These are phyloP conservation scores for Triticum urartu DNA, from an alignment of 176 grass and related monocot species.

Conservation along the genomic window DNA sequence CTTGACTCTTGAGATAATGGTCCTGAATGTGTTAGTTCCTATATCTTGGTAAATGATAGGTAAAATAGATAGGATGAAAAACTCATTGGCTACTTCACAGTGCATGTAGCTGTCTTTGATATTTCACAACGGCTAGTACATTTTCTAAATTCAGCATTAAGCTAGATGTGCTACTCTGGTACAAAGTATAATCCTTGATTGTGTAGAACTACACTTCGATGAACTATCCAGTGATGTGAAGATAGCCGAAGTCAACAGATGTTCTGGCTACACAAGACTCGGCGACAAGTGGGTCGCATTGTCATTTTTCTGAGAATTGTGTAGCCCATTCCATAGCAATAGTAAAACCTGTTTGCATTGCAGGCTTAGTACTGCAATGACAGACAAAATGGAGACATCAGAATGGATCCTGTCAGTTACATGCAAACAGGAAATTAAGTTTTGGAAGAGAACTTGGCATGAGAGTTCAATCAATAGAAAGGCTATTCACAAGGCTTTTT, in stretches of 20 bases:
- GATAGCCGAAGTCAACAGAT: not conserved
- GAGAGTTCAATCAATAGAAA: too few relatives aligned
- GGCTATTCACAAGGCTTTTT: too few relatives aligned
- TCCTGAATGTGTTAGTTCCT: too few relatives aligned
- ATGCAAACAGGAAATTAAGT: not conserved
- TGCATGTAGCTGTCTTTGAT: not conserved
- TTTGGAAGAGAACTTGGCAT: too few relatives aligned
- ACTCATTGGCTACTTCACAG: not conserved
- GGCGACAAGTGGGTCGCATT: not conserved
- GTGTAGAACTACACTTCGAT: not conserved
- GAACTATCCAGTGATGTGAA: not conserved
- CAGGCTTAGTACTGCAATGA: not conserved
- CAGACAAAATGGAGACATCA: not conserved
- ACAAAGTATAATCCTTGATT: not conserved
- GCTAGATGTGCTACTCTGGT: not conserved
- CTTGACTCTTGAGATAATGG: too few relatives aligned
- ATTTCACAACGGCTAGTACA: not conserved
- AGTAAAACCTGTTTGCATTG: slow-evolving; percentile 11
- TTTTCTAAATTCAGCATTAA: not conserved
- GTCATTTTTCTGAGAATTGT: not conserved
- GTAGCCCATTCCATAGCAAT: not conserved
- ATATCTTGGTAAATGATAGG: not conserved
- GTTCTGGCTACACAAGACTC: not conserved
- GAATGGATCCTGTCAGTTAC: not conserved
- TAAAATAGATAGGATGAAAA: not conserved